phyloP scores from a whole-genome alignment of 2,329 filamentous ascomycete species.

The Triangularia verruculosa region DNA sequence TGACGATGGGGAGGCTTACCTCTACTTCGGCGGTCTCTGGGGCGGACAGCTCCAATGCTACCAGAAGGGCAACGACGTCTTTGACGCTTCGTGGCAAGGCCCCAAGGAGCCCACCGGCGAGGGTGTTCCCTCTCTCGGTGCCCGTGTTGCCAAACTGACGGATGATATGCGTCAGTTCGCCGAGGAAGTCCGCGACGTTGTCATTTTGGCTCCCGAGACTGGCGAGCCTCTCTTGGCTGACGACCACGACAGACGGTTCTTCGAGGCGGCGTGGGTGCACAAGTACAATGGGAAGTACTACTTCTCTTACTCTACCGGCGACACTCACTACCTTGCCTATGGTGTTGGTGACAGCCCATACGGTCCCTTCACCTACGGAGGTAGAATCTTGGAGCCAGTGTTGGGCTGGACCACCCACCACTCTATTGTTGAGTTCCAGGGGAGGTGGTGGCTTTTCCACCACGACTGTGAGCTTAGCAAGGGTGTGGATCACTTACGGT shows the following conservation, averaged over 20 bases:
- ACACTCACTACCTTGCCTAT: slow-evolving; percentile 72
- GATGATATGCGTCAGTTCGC: slow-evolving; percentile 65
- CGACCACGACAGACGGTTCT: slow-evolving; percentile 73
- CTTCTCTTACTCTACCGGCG: slow-evolving; percentile 75
- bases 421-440: slow-evolving; percentile 70
- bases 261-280: slow-evolving; percentile 79
- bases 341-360: slow-evolving; percentile 62
- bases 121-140: slow-evolving; percentile 57
- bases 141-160: slow-evolving; percentile 63
- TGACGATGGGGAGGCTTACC: slow-evolving; percentile 58
- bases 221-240: slow-evolving; percentile 58
- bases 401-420: slow-evolving; percentile 81
- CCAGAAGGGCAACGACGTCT: slow-evolving; percentile 51
- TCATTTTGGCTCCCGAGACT: slow-evolving; percentile 61
- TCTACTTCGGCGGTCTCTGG: slow-evolving; percentile 80
- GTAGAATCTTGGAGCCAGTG: slow-evolving; percentile 71
- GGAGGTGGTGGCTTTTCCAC: slow-evolving; percentile 72
- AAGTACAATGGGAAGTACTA: slow-evolving; percentile 68
- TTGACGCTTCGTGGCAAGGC: slow-evolving; percentile 53
- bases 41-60: slow-evolving; percentile 79
- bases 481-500: slow-evolving; percentile 68
- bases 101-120: slow-evolving; percentile 57
- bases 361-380: slow-evolving; percentile 71
- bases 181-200: slow-evolving; percentile 54
- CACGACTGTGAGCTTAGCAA: slow-evolving; percentile 69